A percentile compares a stretch with the other conserved stretches of the same genome.
These are phyloP conservation scores for Arachis hypogaea DNA, from an alignment of 306 rosid species.

Conservation along the genomic window DNA sequence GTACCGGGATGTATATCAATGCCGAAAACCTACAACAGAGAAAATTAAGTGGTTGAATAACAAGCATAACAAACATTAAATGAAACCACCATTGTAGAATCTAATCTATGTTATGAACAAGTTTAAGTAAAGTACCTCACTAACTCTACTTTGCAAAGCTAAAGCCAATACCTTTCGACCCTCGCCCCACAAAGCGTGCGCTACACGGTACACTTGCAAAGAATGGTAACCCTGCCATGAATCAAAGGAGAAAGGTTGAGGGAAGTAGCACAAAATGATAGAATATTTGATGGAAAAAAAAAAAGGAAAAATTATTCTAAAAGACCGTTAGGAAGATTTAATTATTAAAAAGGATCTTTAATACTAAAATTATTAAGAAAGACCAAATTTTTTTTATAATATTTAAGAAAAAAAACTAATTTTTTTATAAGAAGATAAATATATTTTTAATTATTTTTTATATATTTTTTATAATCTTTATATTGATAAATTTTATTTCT, in stretches of 20 bases:
- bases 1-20: conserved; percentile 85
- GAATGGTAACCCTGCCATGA: conserved; percentile 69
- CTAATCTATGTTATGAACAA: conserved; percentile 10
- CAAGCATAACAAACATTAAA: conserved; percentile 6
- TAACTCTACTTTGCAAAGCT: conserved; percentile 71
- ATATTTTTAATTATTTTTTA: too few species aligned
- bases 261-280: not conserved
- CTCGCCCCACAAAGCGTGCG: conserved; percentile 65
- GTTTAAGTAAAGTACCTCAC: conserved; percentile 52
- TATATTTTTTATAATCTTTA: too few species aligned
- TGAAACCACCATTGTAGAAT: not conserved
- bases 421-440: too few species aligned
- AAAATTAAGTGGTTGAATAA: conserved; percentile 18
- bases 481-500: too few species aligned
- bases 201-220: conserved; percentile 73
- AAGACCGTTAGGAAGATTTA: too few species aligned
- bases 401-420: too few species aligned
- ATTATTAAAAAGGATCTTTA: too few species aligned
- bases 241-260: not conserved
- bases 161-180: conserved; percentile 70
- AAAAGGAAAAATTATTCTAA: not conserved
- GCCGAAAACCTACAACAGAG: conserved; percentile 63
- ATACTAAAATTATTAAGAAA: too few species aligned
- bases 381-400: too few species aligned
- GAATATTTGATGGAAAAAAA: too few species aligned